Evolutionary conservation across 257 asterid genomes (phyloP), one percentile per base, ranked within the genome.

Genomic region (Nyctanthes arbortristis): DNA sequence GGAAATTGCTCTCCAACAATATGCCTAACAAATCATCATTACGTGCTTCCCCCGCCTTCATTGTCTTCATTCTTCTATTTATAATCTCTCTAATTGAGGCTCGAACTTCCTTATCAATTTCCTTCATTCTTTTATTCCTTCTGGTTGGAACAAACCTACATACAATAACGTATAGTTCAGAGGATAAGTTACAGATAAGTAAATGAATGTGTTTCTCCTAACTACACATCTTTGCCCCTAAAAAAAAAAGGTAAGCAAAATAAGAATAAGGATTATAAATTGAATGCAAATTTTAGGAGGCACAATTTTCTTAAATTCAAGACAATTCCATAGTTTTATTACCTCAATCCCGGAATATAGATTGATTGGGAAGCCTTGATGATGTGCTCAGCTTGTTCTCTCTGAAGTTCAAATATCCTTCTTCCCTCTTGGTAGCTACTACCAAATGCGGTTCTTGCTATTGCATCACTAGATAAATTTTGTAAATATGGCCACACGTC

Each of bases 371-470:
- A n/a, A n/a, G 65, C 82, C 49, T 40, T 20, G 16, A 73, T 25
- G 37, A 64, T 5, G 55, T 39, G 75, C 27, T 24, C 61, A 4
- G 75, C 83, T 28, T 80, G 86, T 34, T 85, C 88, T 8, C 36
- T 59, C 32, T 79, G 87, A 25, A 79, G 83, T 47, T 79, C 79
- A 57, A 84, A 84, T 2, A 86, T 70, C 49, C 12, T 73, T 63
- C n/a, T n/a, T n/a, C n/a, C n/a, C n/a, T n/a, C n/a, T n/a, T n/a
- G n/a, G n/a, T n/a, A n/a, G n/a, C n/a, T 81, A 66, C 89, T 87
- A 1, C 93, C 93, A 40, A 87, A 87, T 7, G 88, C 84, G 31
- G 92, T 81, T 4, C 89, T 73, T 11, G 87, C 81, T 45, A 86
- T 79, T 1, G 80, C 84, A 36, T 86, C 85, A 30, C 84, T 49